Evolutionary conservation across 202 grass and related monocot species (phyloP).

Genomic region (Elaeis oleifera): DNA sequence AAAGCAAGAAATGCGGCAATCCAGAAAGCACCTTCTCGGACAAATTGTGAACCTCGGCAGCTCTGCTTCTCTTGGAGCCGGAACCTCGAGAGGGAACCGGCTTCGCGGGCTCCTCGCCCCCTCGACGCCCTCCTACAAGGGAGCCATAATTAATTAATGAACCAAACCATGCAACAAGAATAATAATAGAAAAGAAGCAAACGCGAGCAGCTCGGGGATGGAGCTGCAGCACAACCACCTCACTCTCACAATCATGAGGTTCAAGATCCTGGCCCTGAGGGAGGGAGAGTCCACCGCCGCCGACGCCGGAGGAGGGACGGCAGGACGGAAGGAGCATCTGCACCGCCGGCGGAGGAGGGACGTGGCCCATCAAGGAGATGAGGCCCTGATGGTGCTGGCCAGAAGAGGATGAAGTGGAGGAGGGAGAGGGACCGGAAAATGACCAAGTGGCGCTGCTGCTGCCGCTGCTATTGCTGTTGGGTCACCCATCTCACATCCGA

Average conservation of each 20-base stretch:
- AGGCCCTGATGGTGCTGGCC: no score
- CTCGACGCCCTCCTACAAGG: constrained; percentile 43
- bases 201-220: neutral
- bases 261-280: constrained; percentile 24
- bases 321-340: no score
- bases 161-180: neutral
- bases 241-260: constrained; percentile 18
- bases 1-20: neutral
- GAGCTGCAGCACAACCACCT: neutral
- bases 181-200: neutral
- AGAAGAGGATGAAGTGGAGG: no score
- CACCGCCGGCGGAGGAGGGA: no score
- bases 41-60: constrained; percentile 86
- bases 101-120: constrained; percentile 44
- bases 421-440: no score
- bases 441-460: no score
- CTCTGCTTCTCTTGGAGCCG: constrained; percentile 70
- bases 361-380: no score
- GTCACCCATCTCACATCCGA: no score
- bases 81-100: constrained; percentile 35
- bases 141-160: neutral
- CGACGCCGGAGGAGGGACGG: no score
- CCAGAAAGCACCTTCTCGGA: constrained; percentile 55
- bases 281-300: no score
- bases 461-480: no score